phyloP scores from a whole-genome alignment of 345 rosid species.

The Bruguiera parviflora region DNA sequence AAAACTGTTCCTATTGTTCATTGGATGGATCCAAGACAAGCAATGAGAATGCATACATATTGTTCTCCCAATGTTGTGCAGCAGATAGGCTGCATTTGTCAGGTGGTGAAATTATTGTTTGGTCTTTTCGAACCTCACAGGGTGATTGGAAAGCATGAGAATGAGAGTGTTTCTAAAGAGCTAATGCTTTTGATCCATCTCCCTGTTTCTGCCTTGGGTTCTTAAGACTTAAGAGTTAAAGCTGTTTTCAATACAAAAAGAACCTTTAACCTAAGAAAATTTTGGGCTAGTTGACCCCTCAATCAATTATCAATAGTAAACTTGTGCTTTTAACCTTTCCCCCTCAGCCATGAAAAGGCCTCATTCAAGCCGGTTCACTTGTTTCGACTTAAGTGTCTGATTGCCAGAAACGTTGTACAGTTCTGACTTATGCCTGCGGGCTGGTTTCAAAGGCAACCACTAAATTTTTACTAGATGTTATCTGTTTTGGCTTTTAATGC shows the following conservation, averaged over 20 bases:
- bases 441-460: too few species aligned
- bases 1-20: too few species aligned
- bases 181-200: neutral
- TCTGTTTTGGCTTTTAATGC: neutral
- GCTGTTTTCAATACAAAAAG: neutral
- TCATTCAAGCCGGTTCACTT: neutral
- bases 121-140: neutral
- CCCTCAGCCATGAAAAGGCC: conserved; percentile 1
- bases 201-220: neutral
- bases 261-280: neutral
- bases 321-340: neutral
- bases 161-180: neutral
- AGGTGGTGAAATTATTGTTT: neutral
- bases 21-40: too few species aligned
- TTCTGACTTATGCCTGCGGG: too few species aligned
- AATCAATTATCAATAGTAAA: neutral
- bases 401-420: neutral
- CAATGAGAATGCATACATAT: too few species aligned
- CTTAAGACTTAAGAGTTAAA: neutral
- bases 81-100: too few species aligned
- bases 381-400: neutral
- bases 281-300: neutral
- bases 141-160: neutral
- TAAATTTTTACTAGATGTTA: neutral
- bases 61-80: too few species aligned